Base-by-base conservation (phyloP, 495 filamentous ascomycete genomes). In the Hypoxylon rickii region DNA sequence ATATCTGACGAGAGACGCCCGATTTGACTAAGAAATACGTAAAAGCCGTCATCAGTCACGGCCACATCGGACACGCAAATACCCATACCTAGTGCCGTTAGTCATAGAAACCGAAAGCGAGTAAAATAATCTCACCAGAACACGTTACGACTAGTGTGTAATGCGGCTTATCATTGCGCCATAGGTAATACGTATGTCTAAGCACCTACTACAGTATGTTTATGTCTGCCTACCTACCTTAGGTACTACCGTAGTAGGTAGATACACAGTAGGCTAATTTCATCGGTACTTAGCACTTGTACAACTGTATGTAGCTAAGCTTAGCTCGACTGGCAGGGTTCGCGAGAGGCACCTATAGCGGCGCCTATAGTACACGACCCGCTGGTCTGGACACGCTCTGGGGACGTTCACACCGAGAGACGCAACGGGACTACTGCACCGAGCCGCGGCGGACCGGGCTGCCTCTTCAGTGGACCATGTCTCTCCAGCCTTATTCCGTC, bases 401-500 rank as follows among this genome's bases (percentile, higher is more conserved):
- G 58, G 45, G 37, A 57, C 42, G 31, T 57, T 19, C 44, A 62
- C 58, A 62, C 58, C 58, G 58, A 62, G 58, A 40, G 31, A 51
- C 52, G 47, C 31, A 63, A 57, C 43, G 47, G 59, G 59, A 63
- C 33, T 57, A 38, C 53, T 53, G 52, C 43, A 49, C 44, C 53
- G 53, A 57, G 38, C 48, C 39, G 53, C 44, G 13, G 33, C 59
- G 52, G 44, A 40, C 42, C 48, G 53, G n/a, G 58, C 47, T 33
- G 39, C 59, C 42, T 49, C 59, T 49, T 26, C 4, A 50, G 59
- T 57, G 52, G 47, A 24, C 50, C 48, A 43, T 44, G 15, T 57
- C 7, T 45, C 24, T 50, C 59, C 52, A 63, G 59, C 59, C 59
- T 63, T 63, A 63, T 53, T 57, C n/a, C n/a, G n/a, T n/a, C n/a